Evolutionary conservation across 495 filamentous ascomycete species (phyloP).

Genomic region (Lepraria neglecta): DNA sequence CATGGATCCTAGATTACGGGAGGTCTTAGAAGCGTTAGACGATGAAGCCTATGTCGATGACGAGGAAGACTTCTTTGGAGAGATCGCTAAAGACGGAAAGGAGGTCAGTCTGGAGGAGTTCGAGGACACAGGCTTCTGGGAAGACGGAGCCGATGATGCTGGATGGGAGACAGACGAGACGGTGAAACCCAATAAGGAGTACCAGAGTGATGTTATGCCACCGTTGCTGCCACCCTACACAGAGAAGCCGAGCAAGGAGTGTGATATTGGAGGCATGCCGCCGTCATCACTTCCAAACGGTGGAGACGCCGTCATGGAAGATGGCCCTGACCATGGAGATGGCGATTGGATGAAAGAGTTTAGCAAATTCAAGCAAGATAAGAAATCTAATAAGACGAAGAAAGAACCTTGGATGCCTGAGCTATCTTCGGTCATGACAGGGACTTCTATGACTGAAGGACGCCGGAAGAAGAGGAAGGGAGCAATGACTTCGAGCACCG

Average conservation of each 20-base stretch:
- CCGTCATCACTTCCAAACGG: slow-evolving; percentile 16
- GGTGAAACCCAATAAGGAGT: slow-evolving; percentile 55
- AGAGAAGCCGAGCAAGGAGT: slow-evolving; percentile 24
- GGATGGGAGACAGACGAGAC: slow-evolving; percentile 96
- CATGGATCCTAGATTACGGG: slow-evolving; percentile 91
- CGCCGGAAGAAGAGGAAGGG: slow-evolving; percentile 86
- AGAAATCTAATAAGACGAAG: slow-evolving; percentile 43
- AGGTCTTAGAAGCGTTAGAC: slow-evolving; percentile 89
- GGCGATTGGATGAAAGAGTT: slow-evolving; percentile 86
- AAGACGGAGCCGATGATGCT: slow-evolving; percentile 54
- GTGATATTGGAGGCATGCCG: slow-evolving; percentile 8
- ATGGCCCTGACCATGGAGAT: slow-evolving; percentile 38
- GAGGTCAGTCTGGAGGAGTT: slow-evolving; percentile 68
- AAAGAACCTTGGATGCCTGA: slow-evolving; percentile 62
- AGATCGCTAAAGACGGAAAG: slow-evolving; percentile 65
- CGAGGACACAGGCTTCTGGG: slow-evolving; percentile 48
- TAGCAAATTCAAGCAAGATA: slow-evolving; percentile 33
- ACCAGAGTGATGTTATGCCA: slow-evolving; percentile 14
- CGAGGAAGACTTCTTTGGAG: slow-evolving; percentile 69
- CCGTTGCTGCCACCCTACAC: slow-evolving; percentile 15
- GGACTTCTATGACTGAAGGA: slow-evolving; percentile 60
- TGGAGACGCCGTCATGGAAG: slow-evolving; percentile 26
- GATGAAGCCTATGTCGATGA: slow-evolving; percentile 96
- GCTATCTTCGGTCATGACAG: slow-evolving; percentile 67
- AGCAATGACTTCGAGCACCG: slow-evolving; percentile 78